Evolutionary conservation across 2,329 filamentous ascomycete species (phyloP).

Genomic region (Thermomyces lanuginosus): DNA sequence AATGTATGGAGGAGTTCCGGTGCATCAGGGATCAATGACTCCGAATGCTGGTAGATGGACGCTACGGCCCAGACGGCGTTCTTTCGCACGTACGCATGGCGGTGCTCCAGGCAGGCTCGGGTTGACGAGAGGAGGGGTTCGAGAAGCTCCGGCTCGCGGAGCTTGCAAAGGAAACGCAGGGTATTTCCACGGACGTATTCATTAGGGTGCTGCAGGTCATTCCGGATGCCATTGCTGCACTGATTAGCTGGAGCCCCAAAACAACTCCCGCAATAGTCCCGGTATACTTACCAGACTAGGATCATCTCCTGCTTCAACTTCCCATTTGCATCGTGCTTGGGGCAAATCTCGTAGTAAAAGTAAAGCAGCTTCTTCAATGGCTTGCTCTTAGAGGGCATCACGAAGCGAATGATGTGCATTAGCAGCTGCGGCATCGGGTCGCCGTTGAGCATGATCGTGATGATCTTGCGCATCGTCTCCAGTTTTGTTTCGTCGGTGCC

Average conservation of each 20-base stretch:
- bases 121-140: constrained; percentile 89
- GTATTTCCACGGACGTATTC: constrained; percentile 98
- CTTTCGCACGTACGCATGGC: constrained; percentile 95
- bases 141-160: constrained; percentile 87
- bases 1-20: constrained; percentile 82
- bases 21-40: constrained; percentile 84
- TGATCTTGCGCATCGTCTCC: constrained; percentile 89
- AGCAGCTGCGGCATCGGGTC: constrained; percentile 88
- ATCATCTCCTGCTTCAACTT: constrained; percentile 99
- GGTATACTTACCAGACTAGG: constrained; percentile 81
- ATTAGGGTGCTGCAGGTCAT: constrained; percentile 92
- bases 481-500: constrained; percentile 83
- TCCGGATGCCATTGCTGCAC: constrained; percentile 82
- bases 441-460: constrained; percentile 95
- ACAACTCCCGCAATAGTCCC: constrained; percentile 5
- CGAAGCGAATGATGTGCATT: constrained; percentile 99
- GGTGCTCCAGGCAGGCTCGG: constrained; percentile 80
- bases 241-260: neutral
- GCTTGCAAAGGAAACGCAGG: constrained; percentile 91
- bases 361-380: constrained; percentile 94
- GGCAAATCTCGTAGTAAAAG: constrained; percentile 98
- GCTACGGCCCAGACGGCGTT: constrained; percentile 92
- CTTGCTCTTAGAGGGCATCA: constrained; percentile 98
- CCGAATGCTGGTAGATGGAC: constrained; percentile 81
- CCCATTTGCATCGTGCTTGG: constrained; percentile 77